Evolutionary conservation across 2,329 filamentous ascomycete species (phyloP).

Genomic region (Pseudophaeomoniella oleicola): DNA sequence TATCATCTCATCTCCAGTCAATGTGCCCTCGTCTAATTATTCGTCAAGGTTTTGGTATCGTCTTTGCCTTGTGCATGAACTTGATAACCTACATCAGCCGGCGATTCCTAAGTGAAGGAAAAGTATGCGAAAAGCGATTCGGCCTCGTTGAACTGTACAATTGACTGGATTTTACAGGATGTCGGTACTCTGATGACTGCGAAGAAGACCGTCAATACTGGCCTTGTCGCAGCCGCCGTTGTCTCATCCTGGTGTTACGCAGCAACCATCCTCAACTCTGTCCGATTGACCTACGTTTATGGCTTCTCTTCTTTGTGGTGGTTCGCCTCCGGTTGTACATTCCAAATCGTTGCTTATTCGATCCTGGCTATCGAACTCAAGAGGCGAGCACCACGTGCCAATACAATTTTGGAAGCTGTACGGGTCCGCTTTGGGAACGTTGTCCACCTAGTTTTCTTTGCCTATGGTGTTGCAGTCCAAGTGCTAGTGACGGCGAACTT

Average conservation of each 20-base stretch:
- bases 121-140: no score
- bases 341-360: background rate
- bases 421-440: conserved; percentile 16
- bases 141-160: no score
- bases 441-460: conserved; percentile 25
- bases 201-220: conserved; percentile 35
- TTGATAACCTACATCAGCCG: no score
- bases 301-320: conserved; percentile 42
- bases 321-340: conserved; percentile 34
- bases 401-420: conserved; percentile 6
- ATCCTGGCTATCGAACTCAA: conserved; percentile 12
- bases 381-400: conserved; percentile 16
- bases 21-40: no score
- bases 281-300: conserved; percentile 38
- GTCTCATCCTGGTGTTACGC: conserved; percentile 25
- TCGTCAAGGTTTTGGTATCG: no score
- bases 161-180: no score
- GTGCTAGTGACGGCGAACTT: conserved; percentile 30
- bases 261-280: conserved; percentile 36
- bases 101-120: no score
- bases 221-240: conserved; percentile 38
- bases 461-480: conserved; percentile 25
- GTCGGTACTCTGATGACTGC: no score
- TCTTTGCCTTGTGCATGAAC: no score
- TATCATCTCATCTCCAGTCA: no score